Evolutionary conservation across 129 eudicot species (phyloP).

Genomic region (Pulicaria dysenterica): DNA sequence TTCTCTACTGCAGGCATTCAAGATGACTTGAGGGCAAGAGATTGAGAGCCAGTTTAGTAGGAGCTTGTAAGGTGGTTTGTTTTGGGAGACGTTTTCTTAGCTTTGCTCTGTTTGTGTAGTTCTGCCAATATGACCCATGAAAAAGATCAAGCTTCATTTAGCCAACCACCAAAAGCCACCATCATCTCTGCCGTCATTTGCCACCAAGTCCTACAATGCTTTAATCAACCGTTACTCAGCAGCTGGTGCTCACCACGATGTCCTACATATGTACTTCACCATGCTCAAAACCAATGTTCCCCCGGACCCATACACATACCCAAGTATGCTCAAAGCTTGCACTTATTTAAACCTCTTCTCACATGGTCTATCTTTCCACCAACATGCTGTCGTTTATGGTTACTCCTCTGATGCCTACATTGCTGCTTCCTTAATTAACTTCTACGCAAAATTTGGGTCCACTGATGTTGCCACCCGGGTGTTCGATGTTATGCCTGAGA

Average conservation of each 20-base stretch:
- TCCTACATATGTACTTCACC: slow-evolving; percentile 58
- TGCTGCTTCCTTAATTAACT: slow-evolving; percentile 59
- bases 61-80: too few relatives aligned
- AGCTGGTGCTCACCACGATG: slow-evolving; percentile 55
- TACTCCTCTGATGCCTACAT: slow-evolving; percentile 69
- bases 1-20: too few relatives aligned
- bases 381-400: slow-evolving; percentile 56
- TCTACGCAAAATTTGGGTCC: slow-evolving; percentile 57
- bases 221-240: slow-evolving; percentile 64
- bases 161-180: slow-evolving; percentile 36
- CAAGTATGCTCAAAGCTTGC: slow-evolving; percentile 86
- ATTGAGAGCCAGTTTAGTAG: too few relatives aligned
- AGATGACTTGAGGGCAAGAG: too few relatives aligned
- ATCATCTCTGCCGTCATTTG: slow-evolving; percentile 33
- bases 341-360: slow-evolving; percentile 53
- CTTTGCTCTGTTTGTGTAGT: not conserved
- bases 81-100: too few relatives aligned
- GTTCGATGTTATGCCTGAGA: slow-evolving; percentile 82
- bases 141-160: slow-evolving; percentile 35
- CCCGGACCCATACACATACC: slow-evolving; percentile 87
- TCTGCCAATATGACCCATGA: slow-evolving; percentile 36
- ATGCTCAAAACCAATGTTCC: slow-evolving; percentile 53
- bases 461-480: slow-evolving; percentile 44
- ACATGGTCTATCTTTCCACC: slow-evolving; percentile 68
- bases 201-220: slow-evolving; percentile 59